phyloP scores from a whole-genome alignment of 768 basidiomycete genomes.

The Gyrodon lividus region DNA sequence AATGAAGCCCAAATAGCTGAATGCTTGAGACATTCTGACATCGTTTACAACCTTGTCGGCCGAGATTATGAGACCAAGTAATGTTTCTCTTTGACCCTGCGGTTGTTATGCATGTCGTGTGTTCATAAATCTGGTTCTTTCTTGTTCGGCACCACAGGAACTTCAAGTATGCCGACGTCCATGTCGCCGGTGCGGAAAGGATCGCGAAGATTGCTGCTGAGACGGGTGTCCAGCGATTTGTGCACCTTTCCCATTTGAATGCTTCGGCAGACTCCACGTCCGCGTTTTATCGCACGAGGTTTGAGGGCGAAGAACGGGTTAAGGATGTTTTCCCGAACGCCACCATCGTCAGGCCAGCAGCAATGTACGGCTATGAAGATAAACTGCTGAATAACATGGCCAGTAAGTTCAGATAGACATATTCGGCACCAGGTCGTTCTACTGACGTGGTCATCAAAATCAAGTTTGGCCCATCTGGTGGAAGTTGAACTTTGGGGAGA shows the following conservation, averaged over 20 bases:
- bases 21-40: conserved; percentile 91
- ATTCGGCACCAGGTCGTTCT: conserved; percentile 7
- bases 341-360: conserved; percentile 82
- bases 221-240: conserved; percentile 76
- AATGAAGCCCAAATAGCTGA: conserved; percentile 90
- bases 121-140: background rate
- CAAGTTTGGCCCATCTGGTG: conserved; percentile 87
- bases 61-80: conserved; percentile 96
- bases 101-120: conserved; percentile 5
- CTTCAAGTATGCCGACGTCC: conserved; percentile 78
- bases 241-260: conserved; percentile 96
- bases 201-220: conserved; percentile 84
- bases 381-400: conserved; percentile 91
- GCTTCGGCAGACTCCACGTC: conserved; percentile 78
- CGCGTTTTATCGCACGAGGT: conserved; percentile 85
- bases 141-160: conserved; percentile 56
- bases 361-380: conserved; percentile 95
- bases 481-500: conserved; percentile 88
- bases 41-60: conserved; percentile 94
- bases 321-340: conserved; percentile 79
- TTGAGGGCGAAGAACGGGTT: conserved; percentile 85
- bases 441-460: conserved; percentile 10
- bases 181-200: conserved; percentile 76
- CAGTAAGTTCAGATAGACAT: conserved; percentile 48
- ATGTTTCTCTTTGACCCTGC: conserved; percentile 23